Evolutionary conservation across 805 yeast species (phyloP), one percentile per base, ranked within the genome.

Genomic region (Jamesozyma rosinii): DNA sequence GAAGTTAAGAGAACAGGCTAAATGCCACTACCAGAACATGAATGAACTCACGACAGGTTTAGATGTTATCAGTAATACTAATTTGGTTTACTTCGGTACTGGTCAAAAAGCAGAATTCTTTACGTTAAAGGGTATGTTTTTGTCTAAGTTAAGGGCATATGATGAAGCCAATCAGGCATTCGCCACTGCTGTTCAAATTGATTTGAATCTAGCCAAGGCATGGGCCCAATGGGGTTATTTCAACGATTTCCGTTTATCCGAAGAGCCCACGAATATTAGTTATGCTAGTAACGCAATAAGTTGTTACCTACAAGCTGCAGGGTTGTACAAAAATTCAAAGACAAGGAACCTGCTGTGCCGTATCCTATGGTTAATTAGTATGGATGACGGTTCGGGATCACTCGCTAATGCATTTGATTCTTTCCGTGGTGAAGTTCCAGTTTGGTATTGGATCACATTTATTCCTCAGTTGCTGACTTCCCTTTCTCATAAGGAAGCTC

Each of bases 191-290:
- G 97, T 92, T 17, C 97, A 92, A 63, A 80, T 92, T 44, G 98
- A 94, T 57, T 74, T 90, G 52, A 87, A 89, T 55, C 65, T 92
- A 38, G 95, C 97, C 1, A 90, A 92, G 61, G 97, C 98, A 0
- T 92, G 99, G 99, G 97, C 97, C 3, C 97, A 94, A 61, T 92
- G 99, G 99, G 99, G 98, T 47, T 79, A 81, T 59, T 92, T 87
- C 67, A 89, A 89, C 59, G 98, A 92, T 53, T 76, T 81, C 24
- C 71, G 95, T 35, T 80, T 87, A 61, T 83, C 85, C 51, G 95
- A 87, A 51, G 81, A 81, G 47, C 90, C 89, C 1, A 76, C 70
- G 40, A 94, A 86, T 54, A 79, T 83, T 65, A 76, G 78, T 19
- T 81, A 78, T 63, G 98, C 97, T 17, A 83, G 87, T 49, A 88